A percentile compares a stretch with the other conserved stretches of the same genome.
phyloP scores from a whole-genome alignment of 2,329 filamentous ascomycete genomes.

The Metarhizium album region DNA sequence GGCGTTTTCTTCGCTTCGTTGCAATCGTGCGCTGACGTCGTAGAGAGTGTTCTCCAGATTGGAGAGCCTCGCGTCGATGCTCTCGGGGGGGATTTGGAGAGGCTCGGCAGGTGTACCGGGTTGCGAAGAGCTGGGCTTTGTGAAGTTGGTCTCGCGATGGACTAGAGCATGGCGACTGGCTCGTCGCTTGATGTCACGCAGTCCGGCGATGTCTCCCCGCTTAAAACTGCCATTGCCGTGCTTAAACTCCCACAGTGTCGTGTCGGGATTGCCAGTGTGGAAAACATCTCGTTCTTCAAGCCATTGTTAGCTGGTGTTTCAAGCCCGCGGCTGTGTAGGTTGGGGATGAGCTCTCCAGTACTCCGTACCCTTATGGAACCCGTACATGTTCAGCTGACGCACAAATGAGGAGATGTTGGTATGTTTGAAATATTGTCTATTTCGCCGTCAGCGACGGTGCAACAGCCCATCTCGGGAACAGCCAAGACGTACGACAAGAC shows the following conservation, averaged over 20 bases:
- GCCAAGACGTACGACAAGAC: constrained; percentile 70
- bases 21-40: constrained; percentile 65
- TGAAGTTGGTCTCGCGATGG: constrained; percentile 76
- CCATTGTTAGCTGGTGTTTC: too few relatives aligned
- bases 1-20: constrained; percentile 74
- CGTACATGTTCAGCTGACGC: constrained; percentile 97
- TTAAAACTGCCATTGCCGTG: constrained; percentile 97
- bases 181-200: constrained; percentile 90
- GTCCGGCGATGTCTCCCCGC: constrained; percentile 77
- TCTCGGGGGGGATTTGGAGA: constrained; percentile 60
- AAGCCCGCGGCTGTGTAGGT: too few relatives aligned
- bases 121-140: constrained; percentile 66
- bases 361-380: constrained; percentile 94
- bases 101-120: constrained; percentile 78
- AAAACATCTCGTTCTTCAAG: constrained; percentile 82
- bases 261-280: constrained; percentile 86
- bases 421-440: constrained; percentile 96
- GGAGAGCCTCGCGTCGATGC: constrained; percentile 62
- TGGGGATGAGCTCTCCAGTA: constrained; percentile 1
- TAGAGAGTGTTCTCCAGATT: constrained; percentile 73
- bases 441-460: constrained; percentile 5
- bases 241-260: constrained; percentile 96
- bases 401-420: constrained; percentile 99
- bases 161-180: constrained; percentile 89
- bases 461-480: background rate